Base-by-base conservation (phyloP, 805 yeast genomes). In the Vanderwaltozyma polyspora region DNA sequence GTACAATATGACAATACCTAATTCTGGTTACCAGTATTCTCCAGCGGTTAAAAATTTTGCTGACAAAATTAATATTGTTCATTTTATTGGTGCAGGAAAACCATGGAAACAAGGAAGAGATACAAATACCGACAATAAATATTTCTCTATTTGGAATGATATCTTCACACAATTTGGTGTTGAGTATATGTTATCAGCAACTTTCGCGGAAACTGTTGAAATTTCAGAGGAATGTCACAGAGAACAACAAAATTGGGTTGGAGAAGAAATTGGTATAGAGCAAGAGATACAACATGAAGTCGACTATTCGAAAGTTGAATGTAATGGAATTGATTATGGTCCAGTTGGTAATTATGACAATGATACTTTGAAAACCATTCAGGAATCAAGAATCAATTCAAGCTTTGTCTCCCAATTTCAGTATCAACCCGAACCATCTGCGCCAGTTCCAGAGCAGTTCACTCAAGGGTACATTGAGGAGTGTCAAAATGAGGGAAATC, bases 1-100 rank as follows among this genome's bases (percentile, higher is more conserved):
- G 30, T 89, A 75, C 64, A 89, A 89, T 50, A 93, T 89, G 22
- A 89, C 96, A 36, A 60, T 45, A 84, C 35, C 68, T 73, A 24
- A 65, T 66, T 16, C 73, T 28, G 74, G 72, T 31, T 83, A 83
- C 51, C 79, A 83, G 57, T 80, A 77, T 57, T 60, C 66, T 15
- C 91, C 93, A 0, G 91, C 93, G 0, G 74, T 63, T 49, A 58
- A 56, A 26, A 68, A 70, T 49, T 83, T 77, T 50, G 39, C 46
- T 12, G 37, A 53, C 11, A 57, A 66, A 17, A 58, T 73, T 17
- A 62, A 59, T 31, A 55, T 76, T 28, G 59, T 78, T 7, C 91
- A 81, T 52, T 81, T 70, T 47, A 79, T 81, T 41, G 89, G 89
- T 0, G 59, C 68, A 3, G 44, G 48, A 11, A 77, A 77, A 45